Percentiles rank a stretch among this genome's conserved stretches.
Evolutionary conservation across 805 yeast species (phyloP).

Genomic region (Yamadazyma olivae): DNA sequence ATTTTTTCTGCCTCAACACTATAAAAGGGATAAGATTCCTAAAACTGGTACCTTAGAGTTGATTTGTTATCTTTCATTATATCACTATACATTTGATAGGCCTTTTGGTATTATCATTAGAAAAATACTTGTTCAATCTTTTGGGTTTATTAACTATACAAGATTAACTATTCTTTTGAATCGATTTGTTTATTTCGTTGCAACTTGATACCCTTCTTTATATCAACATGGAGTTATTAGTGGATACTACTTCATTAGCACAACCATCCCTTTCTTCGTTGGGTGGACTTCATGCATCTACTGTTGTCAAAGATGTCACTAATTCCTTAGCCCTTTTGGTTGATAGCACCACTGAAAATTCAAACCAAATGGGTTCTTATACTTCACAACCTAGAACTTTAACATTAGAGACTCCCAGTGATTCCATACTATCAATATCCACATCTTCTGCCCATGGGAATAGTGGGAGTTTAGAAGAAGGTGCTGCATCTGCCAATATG

Average conservation of each 20-base stretch:
- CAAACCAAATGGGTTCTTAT: slow-evolving; percentile 6
- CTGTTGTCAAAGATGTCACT: neutral
- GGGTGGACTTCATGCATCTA: slow-evolving; percentile 1
- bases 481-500: slow-evolving; percentile 1
- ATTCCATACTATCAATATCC: slow-evolving; percentile 8
- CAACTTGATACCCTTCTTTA: neutral
- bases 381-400: slow-evolving; percentile 9
- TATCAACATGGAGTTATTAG: slow-evolving; percentile 3
- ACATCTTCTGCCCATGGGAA: neutral
- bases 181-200: too few relatives aligned
- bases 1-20: too few relatives aligned
- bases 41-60: too few relatives aligned
- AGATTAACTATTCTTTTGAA: too few relatives aligned
- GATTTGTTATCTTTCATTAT: too few relatives aligned
- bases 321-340: slow-evolving; percentile 3
- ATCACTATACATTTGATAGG: too few relatives aligned
- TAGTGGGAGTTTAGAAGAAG: slow-evolving; percentile 4
- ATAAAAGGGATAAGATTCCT: too few relatives aligned
- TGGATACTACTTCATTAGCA: slow-evolving; percentile 5
- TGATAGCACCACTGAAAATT: slow-evolving; percentile 1
- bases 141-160: too few relatives aligned
- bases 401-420: slow-evolving; percentile 13
- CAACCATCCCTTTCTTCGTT: slow-evolving; percentile 6
- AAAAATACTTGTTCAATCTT: too few relatives aligned
- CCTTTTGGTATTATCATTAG: too few relatives aligned